Evolutionary conservation across 805 yeast genomes (phyloP).

Genomic region (Starmerella roubikii): DNA sequence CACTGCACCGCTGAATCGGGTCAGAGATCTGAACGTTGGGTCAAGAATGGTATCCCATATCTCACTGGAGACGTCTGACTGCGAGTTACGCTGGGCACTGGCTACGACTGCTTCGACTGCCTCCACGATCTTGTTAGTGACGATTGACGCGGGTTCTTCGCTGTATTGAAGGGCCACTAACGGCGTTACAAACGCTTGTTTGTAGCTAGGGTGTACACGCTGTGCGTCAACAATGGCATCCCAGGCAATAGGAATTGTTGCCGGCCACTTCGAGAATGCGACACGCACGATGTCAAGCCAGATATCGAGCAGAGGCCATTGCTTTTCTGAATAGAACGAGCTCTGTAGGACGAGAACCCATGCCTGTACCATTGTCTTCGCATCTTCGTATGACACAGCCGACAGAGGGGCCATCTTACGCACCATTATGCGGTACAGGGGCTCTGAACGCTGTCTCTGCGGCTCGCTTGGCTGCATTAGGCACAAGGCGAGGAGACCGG

Average conservation of each 20-base stretch:
- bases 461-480: conserved; percentile 2
- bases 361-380: neutral
- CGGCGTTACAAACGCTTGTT: conserved; percentile 8
- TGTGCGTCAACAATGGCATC: conserved; percentile 7
- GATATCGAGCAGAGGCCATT: conserved; percentile 7
- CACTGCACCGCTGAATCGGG: neutral
- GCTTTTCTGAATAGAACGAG: neutral
- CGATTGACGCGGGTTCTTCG: neutral
- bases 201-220: neutral
- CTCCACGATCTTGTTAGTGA: neutral
- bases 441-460: neutral
- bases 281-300: conserved; percentile 13
- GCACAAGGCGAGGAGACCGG: neutral
- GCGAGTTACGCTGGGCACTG: too few species aligned
- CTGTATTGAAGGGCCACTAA: conserved; percentile 2
- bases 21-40: neutral
- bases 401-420: neutral
- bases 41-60: neutral
- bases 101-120: neutral
- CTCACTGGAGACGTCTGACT: neutral
- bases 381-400: neutral
- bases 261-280: conserved; percentile 6
- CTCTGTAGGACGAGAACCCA: conserved; percentile 2
- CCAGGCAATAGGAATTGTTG: conserved; percentile 12
- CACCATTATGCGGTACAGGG: neutral